These are phyloP conservation scores for Xylariales sp. DNA, from an alignment of 2,329 filamentous ascomycete genomes.

Conservation along the genomic window DNA sequence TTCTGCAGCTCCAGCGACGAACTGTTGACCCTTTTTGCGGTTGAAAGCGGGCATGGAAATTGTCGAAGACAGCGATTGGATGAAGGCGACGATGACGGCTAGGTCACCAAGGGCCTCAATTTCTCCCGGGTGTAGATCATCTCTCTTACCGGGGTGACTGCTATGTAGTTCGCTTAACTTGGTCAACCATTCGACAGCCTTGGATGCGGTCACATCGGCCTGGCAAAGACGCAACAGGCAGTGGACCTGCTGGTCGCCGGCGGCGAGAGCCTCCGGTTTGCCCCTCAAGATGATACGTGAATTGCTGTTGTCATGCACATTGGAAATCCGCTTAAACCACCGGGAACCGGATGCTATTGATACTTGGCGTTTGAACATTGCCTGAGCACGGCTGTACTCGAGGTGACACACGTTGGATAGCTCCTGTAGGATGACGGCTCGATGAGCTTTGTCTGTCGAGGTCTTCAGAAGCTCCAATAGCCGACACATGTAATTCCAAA, in stretches of 20 bases:
- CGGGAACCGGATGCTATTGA: conserved; percentile 52
- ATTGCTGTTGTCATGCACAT: conserved; percentile 52
- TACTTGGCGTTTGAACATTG: conserved; percentile 55
- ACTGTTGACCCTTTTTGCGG: conserved; percentile 55
- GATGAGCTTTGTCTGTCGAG: conserved; percentile 47
- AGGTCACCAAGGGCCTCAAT: conserved; percentile 52
- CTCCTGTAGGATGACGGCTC: conserved; percentile 57
- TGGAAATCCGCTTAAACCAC: conserved; percentile 57
- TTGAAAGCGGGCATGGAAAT: conserved; percentile 54
- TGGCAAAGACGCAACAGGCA: conserved; percentile 60
- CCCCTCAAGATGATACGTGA: conserved; percentile 55
- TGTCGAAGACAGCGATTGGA: conserved; percentile 52
- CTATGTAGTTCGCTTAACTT: conserved; percentile 55
- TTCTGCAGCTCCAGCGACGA: conserved; percentile 49
- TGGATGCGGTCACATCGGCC: conserved; percentile 49
- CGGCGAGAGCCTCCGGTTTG: conserved; percentile 54
- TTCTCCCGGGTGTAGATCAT: conserved; percentile 51
- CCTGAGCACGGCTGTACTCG: conserved; percentile 55
- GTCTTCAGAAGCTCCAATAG: conserved; percentile 53
- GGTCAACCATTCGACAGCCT: conserved; percentile 55
- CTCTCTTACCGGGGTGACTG: conserved; percentile 49
- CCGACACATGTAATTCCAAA: conserved; percentile 56
- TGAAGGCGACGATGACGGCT: conserved; percentile 54
- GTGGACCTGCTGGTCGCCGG: conserved; percentile 55
- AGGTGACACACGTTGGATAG: conserved; percentile 58